Evolutionary conservation across 106 monocot species (phyloP).

Genomic region (Hemerocallis citrina): DNA sequence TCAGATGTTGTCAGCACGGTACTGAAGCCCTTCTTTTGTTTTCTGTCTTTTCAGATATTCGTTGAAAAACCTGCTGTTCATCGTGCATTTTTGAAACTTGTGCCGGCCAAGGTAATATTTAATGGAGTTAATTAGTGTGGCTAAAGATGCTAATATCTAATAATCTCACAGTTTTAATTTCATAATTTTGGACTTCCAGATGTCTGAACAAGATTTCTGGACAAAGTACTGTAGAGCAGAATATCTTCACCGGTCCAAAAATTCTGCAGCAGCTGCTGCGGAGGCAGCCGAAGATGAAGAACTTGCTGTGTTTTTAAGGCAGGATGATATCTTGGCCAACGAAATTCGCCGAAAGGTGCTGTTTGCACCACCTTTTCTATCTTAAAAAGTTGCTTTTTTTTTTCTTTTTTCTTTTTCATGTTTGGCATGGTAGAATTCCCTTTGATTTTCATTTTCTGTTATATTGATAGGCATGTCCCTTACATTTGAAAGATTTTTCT

Average conservation of each 20-base stretch:
- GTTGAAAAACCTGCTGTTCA: slow-evolving; percentile 99
- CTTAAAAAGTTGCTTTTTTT: not conserved
- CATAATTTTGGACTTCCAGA: slow-evolving; percentile 27
- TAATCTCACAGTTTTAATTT: not conserved
- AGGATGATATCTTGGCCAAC: slow-evolving; percentile 84
- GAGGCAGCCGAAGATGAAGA: slow-evolving; percentile 99
- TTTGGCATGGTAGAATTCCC: not conserved
- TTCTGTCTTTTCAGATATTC: slow-evolving; percentile 72
- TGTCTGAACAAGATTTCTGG: slow-evolving; percentile 98
- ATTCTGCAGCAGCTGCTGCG: slow-evolving; percentile 70
- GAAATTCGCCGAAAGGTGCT: slow-evolving; percentile 76
- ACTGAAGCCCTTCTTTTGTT: not conserved
- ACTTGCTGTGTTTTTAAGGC: slow-evolving; percentile 88
- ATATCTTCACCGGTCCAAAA: slow-evolving; percentile 76
- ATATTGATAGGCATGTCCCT: not conserved
- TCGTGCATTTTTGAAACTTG: slow-evolving; percentile 77
- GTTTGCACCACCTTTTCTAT: not conserved
- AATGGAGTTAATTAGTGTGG: not conserved
- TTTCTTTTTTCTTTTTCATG: not conserved
- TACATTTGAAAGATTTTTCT: not conserved
- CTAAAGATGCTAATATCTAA: not conserved
- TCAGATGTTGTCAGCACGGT: not conserved
- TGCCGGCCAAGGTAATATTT: slow-evolving; percentile 63
- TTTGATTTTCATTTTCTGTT: not conserved
- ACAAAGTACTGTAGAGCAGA: slow-evolving; percentile 98